Evolutionary conservation across 371 early-diverging fungal species (phyloP), one percentile per base, ranked within the genome.

Genomic region (Zychaea mexicana): DNA sequence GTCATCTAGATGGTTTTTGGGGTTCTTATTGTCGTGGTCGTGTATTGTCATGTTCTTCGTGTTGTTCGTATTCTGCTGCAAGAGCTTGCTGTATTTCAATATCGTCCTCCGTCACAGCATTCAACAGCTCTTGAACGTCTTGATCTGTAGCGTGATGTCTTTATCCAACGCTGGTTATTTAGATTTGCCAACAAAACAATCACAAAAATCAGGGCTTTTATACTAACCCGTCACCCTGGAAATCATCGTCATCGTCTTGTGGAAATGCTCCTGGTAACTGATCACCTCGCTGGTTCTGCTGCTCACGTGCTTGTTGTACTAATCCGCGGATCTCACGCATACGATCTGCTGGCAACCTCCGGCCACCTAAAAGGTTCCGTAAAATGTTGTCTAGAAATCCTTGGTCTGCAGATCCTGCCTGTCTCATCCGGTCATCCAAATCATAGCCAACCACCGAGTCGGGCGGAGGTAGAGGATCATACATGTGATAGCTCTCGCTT

Each of bases 401-500:
- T 54, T 59, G 13, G 38, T 62, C 49, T 22, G 72, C 74, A 28
- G 55, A 65, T 47, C 30, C 1, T 69, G 63, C 15, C 69, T 65
- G 33, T 53, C 21, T 22, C 42, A 6, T 46, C 22, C 28, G 45
- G 31, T 12, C 12, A 21, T n/a, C 21, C 57, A 36, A 46, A 55
- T 47, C 71, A 74, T 56, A 49, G 67, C 59, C 68, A 64, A 39
- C 71, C 71, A 66, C 64, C 15, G 86, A 84, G 59, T 88, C 84
- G 0, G 59, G 47, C 6, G 94, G 94, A 22, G 94, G 94, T 33
- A 93, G 49, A 27, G 94, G 94, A 61, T 93, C 93, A 64, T 89
- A 85, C 68, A 87, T 88, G 64, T 85, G 87, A 65, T 78, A 83
- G 52, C 86, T 86, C 2, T 80, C 72, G 0, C 60, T 71, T 26